These are phyloP conservation scores for Candida andamanensis DNA, from an alignment of 805 yeast genomes.

Conservation along the genomic window DNA sequence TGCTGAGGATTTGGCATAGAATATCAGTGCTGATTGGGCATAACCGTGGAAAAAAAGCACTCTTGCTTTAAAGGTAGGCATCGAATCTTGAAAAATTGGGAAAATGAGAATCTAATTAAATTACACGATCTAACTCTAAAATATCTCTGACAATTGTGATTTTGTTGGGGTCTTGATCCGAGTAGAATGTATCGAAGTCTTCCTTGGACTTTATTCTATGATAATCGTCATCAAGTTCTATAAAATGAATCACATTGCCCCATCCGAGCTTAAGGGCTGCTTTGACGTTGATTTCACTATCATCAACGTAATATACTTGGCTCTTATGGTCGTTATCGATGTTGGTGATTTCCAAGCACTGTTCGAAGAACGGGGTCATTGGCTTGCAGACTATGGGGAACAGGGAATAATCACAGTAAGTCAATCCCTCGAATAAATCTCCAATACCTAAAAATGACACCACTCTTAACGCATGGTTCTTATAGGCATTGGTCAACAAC, in stretches of 20 bases:
- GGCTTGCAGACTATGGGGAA: conserved; percentile 84
- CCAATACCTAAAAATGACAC: conserved; percentile 77
- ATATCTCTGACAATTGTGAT: conserved; percentile 30
- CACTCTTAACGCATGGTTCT: conserved; percentile 82
- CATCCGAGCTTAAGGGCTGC: conserved; percentile 73
- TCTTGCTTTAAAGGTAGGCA: conserved; percentile 31
- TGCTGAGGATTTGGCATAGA: conserved; percentile 87
- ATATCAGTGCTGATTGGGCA: conserved; percentile 76
- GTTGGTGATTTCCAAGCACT: conserved; percentile 56
- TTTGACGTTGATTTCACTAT: conserved; percentile 70
- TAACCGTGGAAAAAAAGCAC: conserved; percentile 89
- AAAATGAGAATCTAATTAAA: background rate
- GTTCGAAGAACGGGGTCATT: conserved; percentile 61
- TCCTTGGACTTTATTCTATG: conserved; percentile 22
- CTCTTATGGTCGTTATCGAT: conserved; percentile 28
- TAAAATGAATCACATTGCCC: conserved; percentile 63
- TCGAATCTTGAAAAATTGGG: background rate
- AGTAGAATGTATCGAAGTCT: conserved; percentile 33
- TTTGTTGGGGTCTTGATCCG: conserved; percentile 21
- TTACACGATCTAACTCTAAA: conserved; percentile 19
- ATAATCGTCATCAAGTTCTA: conserved; percentile 62
- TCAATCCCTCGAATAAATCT: conserved; percentile 91
- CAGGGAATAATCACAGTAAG: conserved; percentile 79
- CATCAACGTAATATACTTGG: conserved; percentile 75
- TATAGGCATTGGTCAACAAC: conserved; percentile 94